These are phyloP conservation scores for Plantago lanceolata DNA, from an alignment of 305 asterid genomes.

Conservation along the genomic window DNA sequence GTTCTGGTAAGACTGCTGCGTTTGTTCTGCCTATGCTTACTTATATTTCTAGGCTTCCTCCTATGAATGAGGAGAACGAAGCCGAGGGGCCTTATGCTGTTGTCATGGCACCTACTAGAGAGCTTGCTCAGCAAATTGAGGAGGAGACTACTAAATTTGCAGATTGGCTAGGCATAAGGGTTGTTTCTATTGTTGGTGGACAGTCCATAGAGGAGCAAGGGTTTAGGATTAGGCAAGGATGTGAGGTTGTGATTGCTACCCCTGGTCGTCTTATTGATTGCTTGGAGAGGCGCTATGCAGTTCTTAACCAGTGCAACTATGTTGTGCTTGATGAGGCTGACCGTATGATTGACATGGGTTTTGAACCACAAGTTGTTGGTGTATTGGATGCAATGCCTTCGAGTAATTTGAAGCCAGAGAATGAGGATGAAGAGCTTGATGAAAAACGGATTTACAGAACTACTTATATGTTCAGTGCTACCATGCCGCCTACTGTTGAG, in stretches of 20 bases:
- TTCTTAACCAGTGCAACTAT: conserved; percentile 83
- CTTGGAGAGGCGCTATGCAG: conserved; percentile 79
- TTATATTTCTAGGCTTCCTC: conserved; percentile 80
- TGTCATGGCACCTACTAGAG: conserved; percentile 91
- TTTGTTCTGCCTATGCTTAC: conserved; percentile 88
- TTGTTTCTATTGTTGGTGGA: conserved; percentile 92
- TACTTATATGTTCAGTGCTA: conserved; percentile 88
- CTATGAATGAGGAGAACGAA: conserved; percentile 66
- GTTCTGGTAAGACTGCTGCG: conserved; percentile 92
- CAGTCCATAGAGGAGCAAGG: conserved; percentile 90
- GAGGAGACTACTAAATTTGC: conserved; percentile 86
- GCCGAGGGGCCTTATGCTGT: conserved; percentile 94
- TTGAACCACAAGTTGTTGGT: conserved; percentile 87
- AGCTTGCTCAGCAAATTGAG: conserved; percentile 90
- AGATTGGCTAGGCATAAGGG: conserved; percentile 68
- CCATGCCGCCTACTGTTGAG: conserved; percentile 89
- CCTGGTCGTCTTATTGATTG: conserved; percentile 92
- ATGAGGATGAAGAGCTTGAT: conserved; percentile 85
- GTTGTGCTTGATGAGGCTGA: conserved; percentile 94
- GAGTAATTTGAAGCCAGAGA: conserved; percentile 82
- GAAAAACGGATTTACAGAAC: conserved; percentile 82
- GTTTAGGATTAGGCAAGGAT: conserved; percentile 79
- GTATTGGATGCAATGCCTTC: conserved; percentile 93
- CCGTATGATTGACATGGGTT: conserved; percentile 94
- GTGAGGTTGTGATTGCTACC: conserved; percentile 92